Base-by-base conservation (phyloP, 208 protist species). In the Trypanosoma mega region DNA sequence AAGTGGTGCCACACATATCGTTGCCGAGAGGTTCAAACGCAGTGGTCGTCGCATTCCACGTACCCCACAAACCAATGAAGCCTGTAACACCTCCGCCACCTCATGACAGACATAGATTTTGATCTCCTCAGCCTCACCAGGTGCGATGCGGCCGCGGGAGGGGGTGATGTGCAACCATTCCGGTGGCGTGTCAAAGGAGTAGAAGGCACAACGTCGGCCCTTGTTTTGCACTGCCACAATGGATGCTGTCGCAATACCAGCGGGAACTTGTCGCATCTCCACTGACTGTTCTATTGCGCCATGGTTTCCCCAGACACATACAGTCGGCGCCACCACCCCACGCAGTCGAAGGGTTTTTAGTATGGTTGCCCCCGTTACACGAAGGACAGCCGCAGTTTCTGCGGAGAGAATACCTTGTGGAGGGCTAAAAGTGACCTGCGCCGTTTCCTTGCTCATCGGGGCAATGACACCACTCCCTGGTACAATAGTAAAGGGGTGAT, bases 11-110 rank as follows among this genome's bases (percentile, higher is more conserved):
- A 85, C 80, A 41, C 90, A 80, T 5, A 92, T 76, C 2, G 86
- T 78, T 9, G 85, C 91, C 41, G 49, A 73, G 7, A 98, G 47
- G 39, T 59, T 66, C 37, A 97, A 41, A 26, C 73, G 69, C 56
- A 97, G 63, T 18, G 81, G 68, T 52, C 76, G 63, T 43, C 66
- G 66, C 72, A 94, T 95, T 37, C 93, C 94, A 33, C 91, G 80
- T 24, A 98, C 80, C 52, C 65, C 61, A 61, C 84, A 87, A 24
- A 64, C 31, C 20, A 98, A 6, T 12, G 45, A 21, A 37, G 80
- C 46, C 11, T 74, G 46, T 49, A 89, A 43, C 0, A 47, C 20
- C 20, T 68, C 63, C n/a, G 83, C 73, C 4, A 26, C 29, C 4
- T 75, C 61, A 20, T 76, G 59, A 26, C 55, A 31, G n/a, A 97